These are phyloP conservation scores for Claviceps arundinis DNA, from an alignment of 2,329 filamentous ascomycete genomes.

Conservation along the genomic window DNA sequence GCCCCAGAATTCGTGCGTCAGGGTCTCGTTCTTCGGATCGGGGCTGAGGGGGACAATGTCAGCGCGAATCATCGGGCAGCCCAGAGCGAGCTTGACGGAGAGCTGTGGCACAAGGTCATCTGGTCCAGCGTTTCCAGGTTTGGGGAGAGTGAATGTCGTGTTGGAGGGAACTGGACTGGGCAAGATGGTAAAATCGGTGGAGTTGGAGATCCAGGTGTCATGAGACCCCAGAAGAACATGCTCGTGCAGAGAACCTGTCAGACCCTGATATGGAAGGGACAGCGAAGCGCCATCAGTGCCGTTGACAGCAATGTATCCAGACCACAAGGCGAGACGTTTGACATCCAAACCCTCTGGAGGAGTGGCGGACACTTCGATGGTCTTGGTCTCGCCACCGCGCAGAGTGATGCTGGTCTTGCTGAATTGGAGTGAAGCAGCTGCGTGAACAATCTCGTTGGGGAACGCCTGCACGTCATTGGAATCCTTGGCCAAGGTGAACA, in stretches of 20 bases:
- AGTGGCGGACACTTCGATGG: conserved; percentile 3
- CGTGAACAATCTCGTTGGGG: conserved; percentile 29
- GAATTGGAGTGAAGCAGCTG: conserved; percentile 22
- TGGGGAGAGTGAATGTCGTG: conserved; percentile 27
- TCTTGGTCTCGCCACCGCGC: conserved; percentile 1
- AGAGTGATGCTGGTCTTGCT: conserved; percentile 6
- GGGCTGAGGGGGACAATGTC: conserved; percentile 27
- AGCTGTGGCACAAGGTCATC: conserved; percentile 24
- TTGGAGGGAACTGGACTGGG: conserved; percentile 4
- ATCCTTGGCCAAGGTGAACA: conserved; percentile 31
- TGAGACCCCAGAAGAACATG: no score
- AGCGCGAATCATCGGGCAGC: conserved; percentile 28
- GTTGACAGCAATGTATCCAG: conserved; percentile 1
- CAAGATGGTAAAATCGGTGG: no score
- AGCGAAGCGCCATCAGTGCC: no score
- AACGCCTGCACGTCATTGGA: conserved; percentile 26
- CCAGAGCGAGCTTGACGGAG: conserved; percentile 29
- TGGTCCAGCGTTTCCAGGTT: conserved; percentile 21
- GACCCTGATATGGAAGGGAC: no score
- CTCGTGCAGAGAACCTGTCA: no score
- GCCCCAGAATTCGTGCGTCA: conserved; percentile 21
- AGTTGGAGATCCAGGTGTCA: no score
- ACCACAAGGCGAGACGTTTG: conserved; percentile 7
- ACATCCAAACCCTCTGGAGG: conserved; percentile 3
- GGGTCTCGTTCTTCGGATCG: conserved; percentile 10